These are phyloP conservation scores for Pneumocystis canis DNA, from an alignment of 1,139 yeast species.

Conservation along the genomic window DNA sequence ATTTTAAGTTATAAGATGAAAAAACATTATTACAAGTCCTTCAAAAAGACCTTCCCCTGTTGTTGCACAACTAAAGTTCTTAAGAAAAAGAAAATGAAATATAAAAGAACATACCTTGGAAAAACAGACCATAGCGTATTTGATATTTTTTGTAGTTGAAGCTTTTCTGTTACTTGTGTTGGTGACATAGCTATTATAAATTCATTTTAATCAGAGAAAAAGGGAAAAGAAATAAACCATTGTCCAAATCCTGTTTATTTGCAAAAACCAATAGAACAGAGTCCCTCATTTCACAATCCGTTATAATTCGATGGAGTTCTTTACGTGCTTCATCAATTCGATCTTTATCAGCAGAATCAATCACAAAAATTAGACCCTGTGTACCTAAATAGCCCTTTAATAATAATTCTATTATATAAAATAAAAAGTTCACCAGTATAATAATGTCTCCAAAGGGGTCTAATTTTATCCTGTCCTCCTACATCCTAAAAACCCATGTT, in stretches of 20 bases:
- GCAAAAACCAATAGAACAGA: slow-evolving; percentile 90
- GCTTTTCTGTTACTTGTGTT: slow-evolving; percentile 72
- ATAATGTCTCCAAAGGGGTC: slow-evolving; percentile 98
- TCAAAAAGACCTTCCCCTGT: slow-evolving; percentile 85
- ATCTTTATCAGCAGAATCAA: slow-evolving; percentile 91
- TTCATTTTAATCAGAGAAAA: neutral
- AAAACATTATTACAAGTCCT: slow-evolving; percentile 64
- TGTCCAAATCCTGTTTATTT: slow-evolving; percentile 92
- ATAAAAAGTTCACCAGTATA: slow-evolving; percentile 35
- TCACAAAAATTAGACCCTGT: slow-evolving; percentile 56
- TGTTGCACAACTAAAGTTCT: slow-evolving; percentile 47
- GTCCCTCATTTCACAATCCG: slow-evolving; percentile 81
- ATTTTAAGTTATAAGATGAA: slow-evolving; percentile 33
- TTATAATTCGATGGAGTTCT: slow-evolving; percentile 80
- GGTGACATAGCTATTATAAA: slow-evolving; percentile 56
- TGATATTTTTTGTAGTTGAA: slow-evolving; percentile 69
- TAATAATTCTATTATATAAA: neutral
- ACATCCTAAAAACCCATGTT: slow-evolving; percentile 44
- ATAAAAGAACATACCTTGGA: slow-evolving; percentile 28
- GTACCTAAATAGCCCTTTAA: slow-evolving; percentile 1
- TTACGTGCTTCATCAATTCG: slow-evolving; percentile 77
- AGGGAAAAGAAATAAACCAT: slow-evolving; percentile 28
- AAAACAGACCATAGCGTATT: slow-evolving; percentile 86
- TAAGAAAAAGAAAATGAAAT: neutral
- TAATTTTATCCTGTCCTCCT: slow-evolving; percentile 92